Evolutionary conservation across 202 grass and related monocot genomes (phyloP).

Genomic region (Saccharum hybrid): DNA sequence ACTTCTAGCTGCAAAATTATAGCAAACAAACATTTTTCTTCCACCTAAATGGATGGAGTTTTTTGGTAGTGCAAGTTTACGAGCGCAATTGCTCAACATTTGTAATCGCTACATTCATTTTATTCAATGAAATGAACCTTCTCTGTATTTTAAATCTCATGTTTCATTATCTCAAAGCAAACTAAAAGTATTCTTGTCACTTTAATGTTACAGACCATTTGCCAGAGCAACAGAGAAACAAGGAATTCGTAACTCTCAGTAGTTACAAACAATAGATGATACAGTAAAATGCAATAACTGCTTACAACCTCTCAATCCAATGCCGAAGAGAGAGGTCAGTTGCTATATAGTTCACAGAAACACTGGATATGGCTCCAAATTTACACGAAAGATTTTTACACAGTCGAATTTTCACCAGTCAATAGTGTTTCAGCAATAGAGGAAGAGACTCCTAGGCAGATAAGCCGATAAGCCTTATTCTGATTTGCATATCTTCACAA

Average conservation of each 20-base stretch:
- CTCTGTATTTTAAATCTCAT: neutral
- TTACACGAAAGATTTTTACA: constrained; percentile 12
- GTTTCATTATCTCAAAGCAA: neutral
- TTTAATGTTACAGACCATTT: neutral
- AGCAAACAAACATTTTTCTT: neutral
- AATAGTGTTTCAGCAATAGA: constrained; percentile 19
- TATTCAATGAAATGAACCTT: neutral
- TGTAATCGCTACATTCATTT: neutral
- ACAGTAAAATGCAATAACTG: constrained; percentile 1
- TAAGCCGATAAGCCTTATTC: neutral
- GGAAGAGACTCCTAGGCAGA: neutral
- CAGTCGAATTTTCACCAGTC: neutral
- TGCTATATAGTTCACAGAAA: neutral
- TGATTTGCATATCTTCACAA: constrained; percentile 43
- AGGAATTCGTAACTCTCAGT: neutral
- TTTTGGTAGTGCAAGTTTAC: neutral
- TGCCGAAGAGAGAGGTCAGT: constrained; percentile 7
- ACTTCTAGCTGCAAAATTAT: neutral
- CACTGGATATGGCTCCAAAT: constrained; percentile 11
- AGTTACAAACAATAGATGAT: constrained; percentile 8
- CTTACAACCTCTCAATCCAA: neutral
- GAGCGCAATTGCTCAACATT: neutral
- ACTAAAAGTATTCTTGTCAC: neutral
- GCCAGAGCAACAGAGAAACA: neutral
- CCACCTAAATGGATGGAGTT: neutral